Evolutionary conservation across 495 filamentous ascomycete genomes (phyloP), one percentile per base, ranked within the genome.

Genomic region (Talaromyces ruber): DNA sequence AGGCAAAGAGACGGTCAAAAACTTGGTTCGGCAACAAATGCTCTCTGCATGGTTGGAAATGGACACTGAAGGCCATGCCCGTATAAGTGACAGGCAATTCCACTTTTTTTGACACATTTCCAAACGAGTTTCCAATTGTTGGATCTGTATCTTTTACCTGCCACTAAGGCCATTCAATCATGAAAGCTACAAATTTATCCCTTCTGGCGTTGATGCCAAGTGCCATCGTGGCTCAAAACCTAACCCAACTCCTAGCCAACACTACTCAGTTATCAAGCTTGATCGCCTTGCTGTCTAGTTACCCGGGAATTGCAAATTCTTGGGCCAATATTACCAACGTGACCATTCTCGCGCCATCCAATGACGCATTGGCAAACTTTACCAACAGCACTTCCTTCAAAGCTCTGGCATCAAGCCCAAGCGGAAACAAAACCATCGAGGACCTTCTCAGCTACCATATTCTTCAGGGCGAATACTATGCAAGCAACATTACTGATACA

Each of bases 201-300:
- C 90, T 98, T 32, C 81, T 98, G 8, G 94, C 95, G 16, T 95
- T 98, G 70, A 96, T 92, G 11, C 95, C 94, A 12, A 94, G 95
- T 29, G 94, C 94, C 21, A 96, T 98, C 62, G 21, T 45, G 22
- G 57, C 32, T 14, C 57, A 59, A 45, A 59, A 59, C 32, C 34
- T 59, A 4, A 59, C 57, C 11, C 22, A 39, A 25, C 25, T 59
- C 9, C 37, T 59, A 12, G 25, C 57, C 18, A 59, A 59, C 24
- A 59, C 57, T 14, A 39, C 30, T 2, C 32, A 59, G 25, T 24
- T 59, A 7, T 59, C 57, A 16, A 59, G 57, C 29, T 34, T 59
- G 6, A 59, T 45, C 37, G 24, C 32, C 16, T 45, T 59, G 37
- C 24, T 59, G 32, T 59, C 37, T n/a, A 47, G 29, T 28, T 59